Conservation (phyloP, 441 rosid species). For the Croton setiger region DNA sequence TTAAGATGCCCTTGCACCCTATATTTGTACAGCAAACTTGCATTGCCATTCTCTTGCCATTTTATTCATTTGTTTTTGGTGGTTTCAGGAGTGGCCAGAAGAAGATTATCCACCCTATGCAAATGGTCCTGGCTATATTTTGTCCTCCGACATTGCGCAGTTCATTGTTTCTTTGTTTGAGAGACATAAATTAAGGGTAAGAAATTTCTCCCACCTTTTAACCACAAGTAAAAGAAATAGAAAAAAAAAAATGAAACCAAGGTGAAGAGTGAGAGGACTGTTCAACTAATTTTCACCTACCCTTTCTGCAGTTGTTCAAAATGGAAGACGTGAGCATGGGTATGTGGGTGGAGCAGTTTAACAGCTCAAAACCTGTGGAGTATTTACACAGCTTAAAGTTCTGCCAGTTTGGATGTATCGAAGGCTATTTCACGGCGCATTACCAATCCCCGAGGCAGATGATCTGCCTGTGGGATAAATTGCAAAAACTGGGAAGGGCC, state of each 20-base stretch:
- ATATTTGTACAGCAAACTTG: too few relatives aligned
- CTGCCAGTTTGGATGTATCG: conserved; percentile 92
- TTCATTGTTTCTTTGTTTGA: conserved; percentile 80
- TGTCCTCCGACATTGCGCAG: conserved; percentile 71
- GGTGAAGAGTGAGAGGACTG: background rate
- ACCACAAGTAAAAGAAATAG: background rate
- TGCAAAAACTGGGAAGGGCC: conserved; percentile 48
- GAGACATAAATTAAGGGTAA: conserved; percentile 70
- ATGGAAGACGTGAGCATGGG: conserved; percentile 99
- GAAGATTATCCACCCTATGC: conserved; percentile 98
- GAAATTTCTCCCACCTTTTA: background rate
- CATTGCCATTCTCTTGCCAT: background rate
- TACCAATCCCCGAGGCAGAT: conserved; percentile 97
- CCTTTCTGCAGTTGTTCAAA: conserved; percentile 66
- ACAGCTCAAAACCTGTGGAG: conserved; percentile 67
- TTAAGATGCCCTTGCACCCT: too few relatives aligned
- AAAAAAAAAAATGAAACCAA: too few relatives aligned
- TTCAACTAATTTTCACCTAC: background rate
- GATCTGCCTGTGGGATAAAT: conserved; percentile 83
- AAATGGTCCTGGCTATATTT: conserved; percentile 89
- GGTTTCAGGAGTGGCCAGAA: conserved; percentile 88
- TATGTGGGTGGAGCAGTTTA: conserved; percentile 97
- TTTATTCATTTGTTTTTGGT: conserved; percentile 10
- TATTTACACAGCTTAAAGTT: conserved; percentile 77
- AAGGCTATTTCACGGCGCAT: conserved; percentile 85